phyloP scores from a whole-genome alignment of 768 basidiomycete species.

The Glaciozyma martinii region DNA sequence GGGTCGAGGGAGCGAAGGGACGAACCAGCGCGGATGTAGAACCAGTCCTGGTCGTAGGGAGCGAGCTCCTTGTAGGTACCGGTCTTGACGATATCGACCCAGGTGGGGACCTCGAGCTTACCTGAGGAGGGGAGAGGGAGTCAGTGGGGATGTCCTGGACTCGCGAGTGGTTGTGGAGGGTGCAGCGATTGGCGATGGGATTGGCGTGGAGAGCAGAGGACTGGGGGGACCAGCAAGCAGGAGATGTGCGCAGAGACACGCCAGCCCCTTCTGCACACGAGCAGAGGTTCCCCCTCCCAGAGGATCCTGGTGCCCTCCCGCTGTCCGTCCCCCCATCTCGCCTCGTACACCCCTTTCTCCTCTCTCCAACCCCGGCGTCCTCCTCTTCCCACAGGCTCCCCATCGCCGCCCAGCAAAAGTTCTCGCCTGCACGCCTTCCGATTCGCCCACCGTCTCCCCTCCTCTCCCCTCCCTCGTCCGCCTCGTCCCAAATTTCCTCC shows the following conservation, averaged over 20 bases:
- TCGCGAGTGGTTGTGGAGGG: not conserved
- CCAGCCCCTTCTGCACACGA: not conserved
- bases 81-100: constrained; percentile 98
- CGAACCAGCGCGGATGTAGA: constrained; percentile 93
- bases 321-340: not conserved
- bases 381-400: not conserved
- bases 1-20: constrained; percentile 49
- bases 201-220: too few relatives aligned
- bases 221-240: not conserved
- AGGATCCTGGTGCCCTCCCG: too few relatives aligned
- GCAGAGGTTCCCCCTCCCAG: not conserved
- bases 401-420: not conserved
- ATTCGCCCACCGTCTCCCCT: too few relatives aligned
- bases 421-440: too few relatives aligned
- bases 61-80: constrained; percentile 95
- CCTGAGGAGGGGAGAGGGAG: constrained; percentile 43
- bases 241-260: not conserved
- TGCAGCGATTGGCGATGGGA: too few relatives aligned
- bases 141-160: constrained; percentile 34
- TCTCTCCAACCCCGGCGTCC: too few relatives aligned
- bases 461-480: too few relatives aligned
- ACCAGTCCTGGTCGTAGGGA: constrained; percentile 99
- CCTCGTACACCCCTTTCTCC: too few relatives aligned
- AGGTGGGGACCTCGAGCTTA: constrained; percentile 96
- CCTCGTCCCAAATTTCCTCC: not conserved